Evolutionary conservation across 805 yeast genomes (phyloP).

Genomic region (Candida qinlingensis): DNA sequence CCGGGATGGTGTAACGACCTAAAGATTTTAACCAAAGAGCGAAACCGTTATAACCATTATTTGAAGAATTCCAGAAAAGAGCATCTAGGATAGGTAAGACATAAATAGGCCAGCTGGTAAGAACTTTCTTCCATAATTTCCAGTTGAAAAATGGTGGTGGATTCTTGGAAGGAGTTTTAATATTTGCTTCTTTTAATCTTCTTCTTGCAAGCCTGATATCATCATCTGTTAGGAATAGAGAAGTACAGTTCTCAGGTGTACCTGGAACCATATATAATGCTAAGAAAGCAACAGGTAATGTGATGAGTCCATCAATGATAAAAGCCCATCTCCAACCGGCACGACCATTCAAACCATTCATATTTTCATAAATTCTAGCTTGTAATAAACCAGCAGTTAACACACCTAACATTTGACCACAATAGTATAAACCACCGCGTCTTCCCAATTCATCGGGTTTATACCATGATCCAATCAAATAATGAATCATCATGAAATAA

Average conservation of each 20-base stretch:
- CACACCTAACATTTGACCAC: conserved; percentile 60
- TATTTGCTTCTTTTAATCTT: conserved; percentile 33
- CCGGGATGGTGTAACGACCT: conserved; percentile 31
- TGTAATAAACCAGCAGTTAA: conserved; percentile 54
- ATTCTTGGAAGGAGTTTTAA: conserved; percentile 25
- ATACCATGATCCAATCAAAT: conserved; percentile 54
- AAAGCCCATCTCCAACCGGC: conserved; percentile 68
- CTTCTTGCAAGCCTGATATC: conserved; percentile 50
- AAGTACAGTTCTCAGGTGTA: conserved; percentile 54
- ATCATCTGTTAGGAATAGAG: conserved; percentile 49
- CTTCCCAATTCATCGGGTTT: conserved; percentile 51
- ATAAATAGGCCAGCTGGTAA: conserved; percentile 55
- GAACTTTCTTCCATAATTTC: conserved; percentile 46
- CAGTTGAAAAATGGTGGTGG: conserved; percentile 29
- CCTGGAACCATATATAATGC: conserved; percentile 44
- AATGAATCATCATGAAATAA: conserved; percentile 59
- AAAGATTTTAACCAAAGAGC: conserved; percentile 46
- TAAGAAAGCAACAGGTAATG: conserved; percentile 31
- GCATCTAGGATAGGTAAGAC: conserved; percentile 46
- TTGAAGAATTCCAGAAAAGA: conserved; percentile 50
- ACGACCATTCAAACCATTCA: conserved; percentile 41
- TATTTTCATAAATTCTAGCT: conserved; percentile 39
- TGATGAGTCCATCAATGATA: conserved; percentile 55
- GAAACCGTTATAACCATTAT: conserved; percentile 41
- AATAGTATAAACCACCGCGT: conserved; percentile 56